Evolutionary conservation across 768 basidiomycete species (phyloP), one percentile per base, ranked within the genome.

Genomic region (Holtermanniella nyarrowii): DNA sequence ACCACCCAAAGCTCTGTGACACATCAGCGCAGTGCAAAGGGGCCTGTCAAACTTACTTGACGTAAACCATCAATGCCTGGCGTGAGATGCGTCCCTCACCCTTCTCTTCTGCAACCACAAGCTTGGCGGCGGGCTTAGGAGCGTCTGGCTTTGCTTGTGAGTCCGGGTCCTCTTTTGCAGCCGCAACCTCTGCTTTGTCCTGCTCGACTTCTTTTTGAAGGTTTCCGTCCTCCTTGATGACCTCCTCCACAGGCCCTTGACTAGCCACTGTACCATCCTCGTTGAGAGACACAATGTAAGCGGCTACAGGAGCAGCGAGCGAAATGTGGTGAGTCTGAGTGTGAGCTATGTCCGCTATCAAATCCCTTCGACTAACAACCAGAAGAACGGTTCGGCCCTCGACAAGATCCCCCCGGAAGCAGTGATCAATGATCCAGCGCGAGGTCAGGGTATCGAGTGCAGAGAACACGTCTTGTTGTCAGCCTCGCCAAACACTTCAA

Each of bases 381-480:
- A 80, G 68, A 5, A 81, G 59, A 11, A 80, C 70, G 1, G 80
- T 80, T n/a, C 80, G 72, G 21, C 72, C 76, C 13, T 63, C 66
- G 31, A 80, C 61, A 3, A 81, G 64, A 49, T 77, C 76, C 4
- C 78, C 76, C 45, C 66, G 58, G 53, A 80, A 72, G 52, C 77
- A 75, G 44, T 78, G 73, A 14, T 77, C 74, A 25, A 78, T 74
- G 50, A 80, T 77, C 70, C 71, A 78, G 47, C 76, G 74, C 7
- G 76, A 73, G 2, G 79, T 80, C 52, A 78, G 74, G 5, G 78
- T 76, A 60, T 83, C 82, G 41, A 83, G 68, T 3, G 82, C 82
- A 16, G 80, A 80, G 22, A 83, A 69, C 24, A 85, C 79, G 61
- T 87, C 85, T 66, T 12, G 13, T 37, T n/a, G 31, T 50, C 21